phyloP scores from a whole-genome alignment of 768 basidiomycete species.

The Xerocomellus dryophilus region DNA sequence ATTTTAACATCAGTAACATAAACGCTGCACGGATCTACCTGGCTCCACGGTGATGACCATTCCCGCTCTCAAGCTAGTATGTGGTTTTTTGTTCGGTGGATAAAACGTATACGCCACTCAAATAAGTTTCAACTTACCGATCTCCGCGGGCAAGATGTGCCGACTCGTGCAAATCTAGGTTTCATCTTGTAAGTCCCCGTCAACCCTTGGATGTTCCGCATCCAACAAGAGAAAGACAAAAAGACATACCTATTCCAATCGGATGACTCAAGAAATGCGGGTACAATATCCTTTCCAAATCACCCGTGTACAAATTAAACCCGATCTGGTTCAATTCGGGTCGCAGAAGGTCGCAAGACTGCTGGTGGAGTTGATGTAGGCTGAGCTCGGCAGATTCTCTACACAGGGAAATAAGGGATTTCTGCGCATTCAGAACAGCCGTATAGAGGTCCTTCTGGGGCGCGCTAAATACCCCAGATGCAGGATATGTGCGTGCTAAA shows the following conservation, averaged over 20 bases:
- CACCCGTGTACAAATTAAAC: constrained; percentile 41
- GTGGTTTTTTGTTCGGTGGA: constrained; percentile 5
- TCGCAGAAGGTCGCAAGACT: constrained; percentile 63
- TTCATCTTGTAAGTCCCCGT: constrained; percentile 14
- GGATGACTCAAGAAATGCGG: constrained; percentile 93
- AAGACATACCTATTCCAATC: constrained; percentile 74
- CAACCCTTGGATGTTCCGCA: constrained; percentile 1
- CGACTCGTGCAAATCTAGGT: constrained; percentile 85
- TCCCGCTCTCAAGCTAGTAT: constrained; percentile 63
- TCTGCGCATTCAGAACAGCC: constrained; percentile 72
- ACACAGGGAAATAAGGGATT: constrained; percentile 60
- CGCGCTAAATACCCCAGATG: constrained; percentile 71
- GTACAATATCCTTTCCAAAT: constrained; percentile 73
- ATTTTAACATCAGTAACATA: constrained; percentile 1
- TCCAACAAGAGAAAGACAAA: neutral
- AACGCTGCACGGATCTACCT: constrained; percentile 39
- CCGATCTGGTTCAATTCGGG: constrained; percentile 69
- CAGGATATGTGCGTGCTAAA: constrained; percentile 84
- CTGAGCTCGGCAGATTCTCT: constrained; percentile 53
- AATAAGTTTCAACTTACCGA: constrained; percentile 39
- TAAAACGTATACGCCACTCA: neutral
- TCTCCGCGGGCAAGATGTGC: constrained; percentile 52
- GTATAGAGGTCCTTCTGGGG: constrained; percentile 85
- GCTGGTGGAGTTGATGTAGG: constrained; percentile 74
- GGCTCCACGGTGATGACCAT: constrained; percentile 95